Evolutionary conservation across 1,284 basidiomycete genomes (phyloP).

Genomic region (Meripilus lineatus): DNA sequence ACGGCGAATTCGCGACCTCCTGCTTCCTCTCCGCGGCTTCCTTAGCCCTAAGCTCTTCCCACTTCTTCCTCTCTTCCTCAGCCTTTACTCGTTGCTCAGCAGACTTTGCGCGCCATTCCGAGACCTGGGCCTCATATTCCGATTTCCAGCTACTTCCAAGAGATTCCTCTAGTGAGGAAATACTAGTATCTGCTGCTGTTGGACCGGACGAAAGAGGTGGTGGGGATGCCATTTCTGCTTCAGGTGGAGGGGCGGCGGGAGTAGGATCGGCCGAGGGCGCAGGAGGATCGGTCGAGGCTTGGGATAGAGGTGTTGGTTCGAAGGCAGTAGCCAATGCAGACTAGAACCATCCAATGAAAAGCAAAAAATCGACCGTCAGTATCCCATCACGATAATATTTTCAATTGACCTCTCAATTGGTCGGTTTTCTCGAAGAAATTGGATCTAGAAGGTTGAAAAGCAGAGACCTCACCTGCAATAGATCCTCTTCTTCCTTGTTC

Average conservation of each 20-base stretch:
- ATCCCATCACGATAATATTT: not conserved
- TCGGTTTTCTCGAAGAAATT: not conserved
- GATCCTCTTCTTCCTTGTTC: constrained; percentile 24
- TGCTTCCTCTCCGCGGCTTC: constrained; percentile 26
- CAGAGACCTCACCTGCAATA: constrained; percentile 23
- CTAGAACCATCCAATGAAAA: constrained; percentile 10
- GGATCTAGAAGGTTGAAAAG: not conserved
- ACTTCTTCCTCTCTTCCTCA: constrained; percentile 64
- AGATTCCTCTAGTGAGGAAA: constrained; percentile 14
- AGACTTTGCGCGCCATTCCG: constrained; percentile 70
- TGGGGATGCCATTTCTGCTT: no score
- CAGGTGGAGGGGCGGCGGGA: not conserved
- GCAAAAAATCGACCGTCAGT: not conserved
- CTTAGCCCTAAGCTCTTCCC: constrained; percentile 55
- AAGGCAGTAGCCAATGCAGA: constrained; percentile 28
- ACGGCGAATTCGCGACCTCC: constrained; percentile 24
- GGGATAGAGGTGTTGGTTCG: constrained; percentile 16
- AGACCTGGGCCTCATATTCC: constrained; percentile 66
- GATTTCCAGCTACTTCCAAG: constrained; percentile 46
- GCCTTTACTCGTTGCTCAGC: constrained; percentile 73
- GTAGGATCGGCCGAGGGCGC: constrained; percentile 9
- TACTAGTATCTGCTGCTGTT: no score
- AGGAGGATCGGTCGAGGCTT: constrained; percentile 11
- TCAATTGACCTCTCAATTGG: not conserved
- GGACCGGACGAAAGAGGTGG: constrained; percentile 9